These are phyloP conservation scores for Vanilla planifolia DNA, from an alignment of 106 monocot genomes.

Conservation along the genomic window DNA sequence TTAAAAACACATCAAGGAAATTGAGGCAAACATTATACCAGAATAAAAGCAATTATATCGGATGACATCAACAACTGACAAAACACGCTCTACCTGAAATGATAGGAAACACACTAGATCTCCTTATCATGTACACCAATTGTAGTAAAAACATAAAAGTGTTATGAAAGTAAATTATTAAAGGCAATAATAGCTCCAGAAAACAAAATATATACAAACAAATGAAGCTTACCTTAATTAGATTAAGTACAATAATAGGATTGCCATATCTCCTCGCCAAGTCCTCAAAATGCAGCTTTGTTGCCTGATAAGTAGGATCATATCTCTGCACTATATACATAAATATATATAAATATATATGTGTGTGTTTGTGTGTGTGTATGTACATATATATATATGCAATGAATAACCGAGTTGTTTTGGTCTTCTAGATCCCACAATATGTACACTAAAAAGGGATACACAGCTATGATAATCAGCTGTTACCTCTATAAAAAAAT, in stretches of 20 bases:
- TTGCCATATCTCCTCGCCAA: slow-evolving; percentile 82
- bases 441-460: not conserved
- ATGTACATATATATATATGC: not conserved
- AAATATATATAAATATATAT: too few species aligned
- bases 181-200: not conserved
- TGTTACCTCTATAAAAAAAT: too few species aligned
- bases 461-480: not conserved
- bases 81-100: too few species aligned
- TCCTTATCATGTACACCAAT: too few species aligned
- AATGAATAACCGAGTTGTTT: not conserved
- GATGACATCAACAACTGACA: too few species aligned
- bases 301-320: slow-evolving; percentile 96
- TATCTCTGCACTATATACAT: slow-evolving; percentile 85
- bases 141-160: too few species aligned
- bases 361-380: not conserved
- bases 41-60: too few species aligned
- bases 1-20: too few species aligned
- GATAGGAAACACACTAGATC: too few species aligned
- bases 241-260: slow-evolving; percentile 94
- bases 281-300: slow-evolving; percentile 95
- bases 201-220: slow-evolving; percentile 2
- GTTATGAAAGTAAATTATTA: not conserved
- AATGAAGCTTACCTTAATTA: slow-evolving; percentile 68
- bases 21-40: too few species aligned
- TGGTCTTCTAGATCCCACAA: not conserved